A percentile compares a stretch with the other conserved stretches of the same genome.
Conservation (phyloP, 192 early-diverging fungal genomes). For the Obelidium mucronatum region DNA sequence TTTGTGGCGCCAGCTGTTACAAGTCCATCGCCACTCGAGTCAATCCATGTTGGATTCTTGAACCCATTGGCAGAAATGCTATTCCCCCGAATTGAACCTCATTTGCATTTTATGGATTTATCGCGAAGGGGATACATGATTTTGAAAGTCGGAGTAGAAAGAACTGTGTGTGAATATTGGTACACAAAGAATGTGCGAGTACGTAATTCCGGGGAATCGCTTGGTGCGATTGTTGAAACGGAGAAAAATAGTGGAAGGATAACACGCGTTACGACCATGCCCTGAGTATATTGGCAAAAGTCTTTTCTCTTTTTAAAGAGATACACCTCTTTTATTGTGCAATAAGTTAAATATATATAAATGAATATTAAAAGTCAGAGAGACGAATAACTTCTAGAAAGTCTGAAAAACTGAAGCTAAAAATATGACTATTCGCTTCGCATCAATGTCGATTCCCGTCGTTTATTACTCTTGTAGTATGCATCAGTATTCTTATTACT, state of each 20-base stretch:
- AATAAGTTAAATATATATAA: no score
- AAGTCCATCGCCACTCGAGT: constrained; percentile 19
- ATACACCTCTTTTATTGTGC: no score
- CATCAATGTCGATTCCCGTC: background rate
- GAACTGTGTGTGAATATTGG: constrained; percentile 40
- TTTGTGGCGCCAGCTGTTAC: constrained; percentile 46
- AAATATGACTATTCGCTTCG: background rate
- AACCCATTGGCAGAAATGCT: constrained; percentile 23
- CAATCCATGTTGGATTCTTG: constrained; percentile 22
- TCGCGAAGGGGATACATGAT: constrained; percentile 44
- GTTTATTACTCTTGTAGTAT: background rate
- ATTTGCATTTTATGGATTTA: constrained; percentile 37
- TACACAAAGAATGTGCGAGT: constrained; percentile 15
- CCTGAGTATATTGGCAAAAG: no score
- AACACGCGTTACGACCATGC: constrained; percentile 26
- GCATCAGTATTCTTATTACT: background rate
- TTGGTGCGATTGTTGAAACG: constrained; percentile 39
- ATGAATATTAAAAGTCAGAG: no score
- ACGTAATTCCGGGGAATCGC: background rate
- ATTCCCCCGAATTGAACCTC: constrained; percentile 17
- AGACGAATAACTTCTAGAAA: background rate
- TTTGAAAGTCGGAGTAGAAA: constrained; percentile 30
- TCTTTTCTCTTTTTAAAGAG: no score
- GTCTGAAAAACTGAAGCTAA: background rate
- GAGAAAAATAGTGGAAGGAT: constrained; percentile 27